These are phyloP conservation scores for Paecilomyces fulvus DNA, from an alignment of 2,329 filamentous ascomycete genomes.

Conservation along the genomic window DNA sequence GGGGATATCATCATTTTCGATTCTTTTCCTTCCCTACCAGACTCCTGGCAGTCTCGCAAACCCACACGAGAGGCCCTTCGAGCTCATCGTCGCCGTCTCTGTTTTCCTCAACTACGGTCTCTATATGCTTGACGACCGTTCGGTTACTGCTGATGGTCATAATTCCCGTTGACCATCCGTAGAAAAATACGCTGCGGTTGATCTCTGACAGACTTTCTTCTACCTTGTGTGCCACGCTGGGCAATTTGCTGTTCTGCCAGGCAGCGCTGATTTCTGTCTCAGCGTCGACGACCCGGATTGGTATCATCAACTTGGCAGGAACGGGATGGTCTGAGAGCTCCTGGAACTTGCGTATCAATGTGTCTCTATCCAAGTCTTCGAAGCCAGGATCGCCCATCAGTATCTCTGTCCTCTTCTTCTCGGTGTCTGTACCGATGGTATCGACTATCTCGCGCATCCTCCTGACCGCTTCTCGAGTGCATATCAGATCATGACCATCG, in stretches of 20 bases:
- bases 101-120: constrained; percentile 48
- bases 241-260: constrained; percentile 33
- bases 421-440: constrained; percentile 53
- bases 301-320: constrained; percentile 50
- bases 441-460: constrained; percentile 60
- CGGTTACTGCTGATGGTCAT: constrained; percentile 67
- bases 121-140: constrained; percentile 58
- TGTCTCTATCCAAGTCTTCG: constrained; percentile 19
- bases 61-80: constrained; percentile 54
- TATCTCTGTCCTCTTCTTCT: constrained; percentile 52
- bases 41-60: constrained; percentile 56
- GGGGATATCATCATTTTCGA: constrained; percentile 19
- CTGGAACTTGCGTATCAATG: constrained; percentile 31
- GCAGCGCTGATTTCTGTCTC: constrained; percentile 30
- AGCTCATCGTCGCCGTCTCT: constrained; percentile 41
- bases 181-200: constrained; percentile 62
- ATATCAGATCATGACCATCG: constrained; percentile 49
- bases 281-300: constrained; percentile 49
- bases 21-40: constrained; percentile 58
- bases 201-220: constrained; percentile 47
- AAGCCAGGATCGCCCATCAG: constrained; percentile 45
- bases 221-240: constrained; percentile 35
- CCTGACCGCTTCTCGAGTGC: constrained; percentile 56
- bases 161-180: constrained; percentile 56
- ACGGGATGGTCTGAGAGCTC: constrained; percentile 46